phyloP scores from a whole-genome alignment of 1,139 yeast species.

The Diutina rugosa region DNA sequence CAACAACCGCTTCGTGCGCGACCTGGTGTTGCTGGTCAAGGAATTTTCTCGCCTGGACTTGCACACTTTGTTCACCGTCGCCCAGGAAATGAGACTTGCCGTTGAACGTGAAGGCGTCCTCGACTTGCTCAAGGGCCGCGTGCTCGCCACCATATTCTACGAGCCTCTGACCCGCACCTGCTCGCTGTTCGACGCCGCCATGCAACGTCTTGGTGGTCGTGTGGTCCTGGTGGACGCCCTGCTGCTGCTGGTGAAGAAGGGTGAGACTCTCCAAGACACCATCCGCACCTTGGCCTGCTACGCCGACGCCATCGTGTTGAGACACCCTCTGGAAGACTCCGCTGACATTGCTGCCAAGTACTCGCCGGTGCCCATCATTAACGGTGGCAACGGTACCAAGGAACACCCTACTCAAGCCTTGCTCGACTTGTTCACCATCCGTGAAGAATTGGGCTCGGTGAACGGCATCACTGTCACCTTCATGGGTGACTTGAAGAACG shows the following conservation, averaged over 20 bases:
- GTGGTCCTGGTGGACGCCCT: slow-evolving; percentile 78
- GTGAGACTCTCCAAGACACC: slow-evolving; percentile 96
- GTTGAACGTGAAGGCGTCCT: slow-evolving; percentile 95
- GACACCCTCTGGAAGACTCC: slow-evolving; percentile 90
- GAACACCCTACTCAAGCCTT: slow-evolving; percentile 99
- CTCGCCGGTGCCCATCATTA: slow-evolving; percentile 93
- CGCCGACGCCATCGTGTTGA: slow-evolving; percentile 91
- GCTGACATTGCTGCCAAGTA: slow-evolving; percentile 92
- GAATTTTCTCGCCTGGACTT: slow-evolving; percentile 80
- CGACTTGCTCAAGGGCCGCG: slow-evolving; percentile 81
- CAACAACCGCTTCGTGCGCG: slow-evolving; percentile 81
- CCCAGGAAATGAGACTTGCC: slow-evolving; percentile 94
- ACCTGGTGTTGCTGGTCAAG: slow-evolving; percentile 77
- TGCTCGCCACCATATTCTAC: slow-evolving; percentile 89
- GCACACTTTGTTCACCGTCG: slow-evolving; percentile 88
- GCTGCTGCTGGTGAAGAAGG: slow-evolving; percentile 90
- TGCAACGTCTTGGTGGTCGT: slow-evolving; percentile 99
- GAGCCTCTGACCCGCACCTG: slow-evolving; percentile 98
- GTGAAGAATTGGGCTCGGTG: slow-evolving; percentile 98
- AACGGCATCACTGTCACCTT: slow-evolving; percentile 96
- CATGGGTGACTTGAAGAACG: slow-evolving; percentile 97
- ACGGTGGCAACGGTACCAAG: slow-evolving; percentile 95
- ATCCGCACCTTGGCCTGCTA: slow-evolving; percentile 90
- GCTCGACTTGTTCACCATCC: slow-evolving; percentile 90
- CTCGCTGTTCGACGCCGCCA: slow-evolving; percentile 95